Percentiles rank a stretch among this genome's conserved stretches.
These are phyloP conservation scores for Cercospora nicotianae DNA, from an alignment of 2,329 filamentous ascomycete genomes.

Conservation along the genomic window DNA sequence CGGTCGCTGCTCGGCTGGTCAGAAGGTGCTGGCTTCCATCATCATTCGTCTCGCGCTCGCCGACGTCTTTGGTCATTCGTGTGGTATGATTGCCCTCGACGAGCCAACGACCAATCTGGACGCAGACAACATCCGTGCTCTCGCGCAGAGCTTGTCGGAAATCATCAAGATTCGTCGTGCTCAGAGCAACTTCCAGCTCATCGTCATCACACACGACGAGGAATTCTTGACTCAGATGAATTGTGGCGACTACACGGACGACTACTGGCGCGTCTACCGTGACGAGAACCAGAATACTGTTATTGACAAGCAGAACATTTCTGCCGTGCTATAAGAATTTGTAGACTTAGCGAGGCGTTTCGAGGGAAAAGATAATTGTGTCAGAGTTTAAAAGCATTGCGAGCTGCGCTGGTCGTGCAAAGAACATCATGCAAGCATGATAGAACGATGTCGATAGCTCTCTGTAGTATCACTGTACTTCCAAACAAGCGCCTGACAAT, in stretches of 20 bases:
- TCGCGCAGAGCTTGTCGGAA: conserved; percentile 79
- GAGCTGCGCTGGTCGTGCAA: background rate
- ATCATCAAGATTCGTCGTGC: conserved; percentile 82
- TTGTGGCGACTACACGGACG: conserved; percentile 87
- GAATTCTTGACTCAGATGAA: conserved; percentile 93
- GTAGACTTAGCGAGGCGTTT: conserved; percentile 11
- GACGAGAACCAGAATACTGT: conserved; percentile 83
- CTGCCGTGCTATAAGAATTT: conserved; percentile 19
- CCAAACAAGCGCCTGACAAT: too few species aligned
- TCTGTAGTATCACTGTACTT: background rate
- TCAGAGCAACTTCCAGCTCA: conserved; percentile 94
- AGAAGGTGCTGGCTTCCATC: conserved; percentile 94
- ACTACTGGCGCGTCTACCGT: conserved; percentile 82
- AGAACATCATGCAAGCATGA: background rate
- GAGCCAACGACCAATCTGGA: conserved; percentile 98
- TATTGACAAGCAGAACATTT: conserved; percentile 64
- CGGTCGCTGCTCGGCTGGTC: conserved; percentile 91
- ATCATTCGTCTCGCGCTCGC: conserved; percentile 95
- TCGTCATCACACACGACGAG: conserved; percentile 98
- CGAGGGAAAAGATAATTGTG: background rate
- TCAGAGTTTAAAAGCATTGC: background rate
- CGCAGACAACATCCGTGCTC: conserved; percentile 85
- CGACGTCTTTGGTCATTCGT: conserved; percentile 94
- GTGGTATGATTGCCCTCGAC: conserved; percentile 92
- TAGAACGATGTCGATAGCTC: background rate